Percentiles rank a stretch among this genome's conserved stretches.
Evolutionary conservation across 306 rosid genomes (phyloP).

Genomic region (Prinsepia uniflora): DNA sequence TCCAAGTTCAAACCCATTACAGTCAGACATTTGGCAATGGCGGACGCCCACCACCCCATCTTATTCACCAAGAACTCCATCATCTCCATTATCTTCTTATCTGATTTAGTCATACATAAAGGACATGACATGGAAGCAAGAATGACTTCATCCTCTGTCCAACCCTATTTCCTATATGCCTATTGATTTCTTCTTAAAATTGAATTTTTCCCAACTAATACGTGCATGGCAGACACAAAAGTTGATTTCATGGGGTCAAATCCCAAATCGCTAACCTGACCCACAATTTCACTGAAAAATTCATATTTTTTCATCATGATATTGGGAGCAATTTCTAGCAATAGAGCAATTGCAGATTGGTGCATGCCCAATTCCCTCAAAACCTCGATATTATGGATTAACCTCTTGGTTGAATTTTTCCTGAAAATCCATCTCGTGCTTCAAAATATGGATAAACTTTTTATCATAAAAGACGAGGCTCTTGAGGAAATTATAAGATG

Average conservation of each 20-base stretch:
- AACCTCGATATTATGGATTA: slow-evolving; percentile 18
- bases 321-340: slow-evolving; percentile 1
- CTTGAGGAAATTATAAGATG: slow-evolving; percentile 25
- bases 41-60: slow-evolving; percentile 14
- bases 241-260: slow-evolving; percentile 2
- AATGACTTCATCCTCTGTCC: slow-evolving; percentile 24
- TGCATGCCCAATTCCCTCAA: slow-evolving; percentile 17
- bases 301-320: neutral
- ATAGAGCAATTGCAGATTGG: slow-evolving; percentile 2
- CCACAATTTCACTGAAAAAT: slow-evolving; percentile 7
- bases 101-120: slow-evolving; percentile 14
- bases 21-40: slow-evolving; percentile 5
- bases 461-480: neutral
- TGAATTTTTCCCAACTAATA: neutral
- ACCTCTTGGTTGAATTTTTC: neutral
- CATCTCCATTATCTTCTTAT: slow-evolving; percentile 20
- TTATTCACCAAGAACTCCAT: slow-evolving; percentile 27
- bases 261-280: slow-evolving; percentile 20
- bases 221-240: slow-evolving; percentile 22
- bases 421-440: neutral
- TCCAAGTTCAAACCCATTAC: slow-evolving; percentile 23
- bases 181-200: slow-evolving; percentile 8
- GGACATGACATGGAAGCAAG: slow-evolving; percentile 24
- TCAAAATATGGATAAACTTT: slow-evolving; percentile 3
- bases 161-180: slow-evolving; percentile 28